Base-by-base conservation (phyloP, 768 basidiomycete genomes). In the Leccinum uliginosum region DNA sequence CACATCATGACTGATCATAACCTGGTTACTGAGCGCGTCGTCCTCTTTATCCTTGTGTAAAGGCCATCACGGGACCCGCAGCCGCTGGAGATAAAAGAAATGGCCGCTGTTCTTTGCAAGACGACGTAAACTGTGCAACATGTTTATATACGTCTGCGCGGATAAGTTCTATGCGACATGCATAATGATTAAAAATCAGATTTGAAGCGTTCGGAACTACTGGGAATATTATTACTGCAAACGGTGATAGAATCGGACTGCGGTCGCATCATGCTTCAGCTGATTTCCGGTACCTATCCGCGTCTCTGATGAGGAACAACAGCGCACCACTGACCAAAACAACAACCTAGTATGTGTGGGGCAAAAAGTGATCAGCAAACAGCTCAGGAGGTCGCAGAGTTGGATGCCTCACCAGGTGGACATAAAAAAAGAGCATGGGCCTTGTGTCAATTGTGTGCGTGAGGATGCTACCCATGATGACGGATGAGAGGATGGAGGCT, bases 391-490 rank as follows among this genome's bases (percentile, higher is more conserved):
- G 11, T 15, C 8, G n/a, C 1, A 44, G 10, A 3, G 15, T 6
- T 51, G 3, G 6, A 19, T 3, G 10, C n/a, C 8, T 24, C 26
- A 70, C 69, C 59, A 59, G n/a, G 19, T 67, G 65, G 6, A 69
- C 49, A 34, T 69, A 57, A 55, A 69, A 69, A 27, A 65, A 9
- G 49, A 69, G 40, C 23, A 69, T 10, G 29, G 68, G 68, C 7
- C 15, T 14, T 0, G 54, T 60, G n/a, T 38, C 46, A 24, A 69
- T 67, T 9, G 70, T 65, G 34, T 59, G 54, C 11, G 66, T 63
- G 24, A 71, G 46, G 32, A 71, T 61, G 40, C 67, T 49, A 7
- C 70, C 70, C 67, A 73, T 69, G 45, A 73, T 53, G 51, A 73
- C 27, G 3, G 70, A 68, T 4, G 71, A 71, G 23, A 71, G 56